Base-by-base conservation (phyloP, 2,329 filamentous ascomycete species). In the Periconia digitata region DNA sequence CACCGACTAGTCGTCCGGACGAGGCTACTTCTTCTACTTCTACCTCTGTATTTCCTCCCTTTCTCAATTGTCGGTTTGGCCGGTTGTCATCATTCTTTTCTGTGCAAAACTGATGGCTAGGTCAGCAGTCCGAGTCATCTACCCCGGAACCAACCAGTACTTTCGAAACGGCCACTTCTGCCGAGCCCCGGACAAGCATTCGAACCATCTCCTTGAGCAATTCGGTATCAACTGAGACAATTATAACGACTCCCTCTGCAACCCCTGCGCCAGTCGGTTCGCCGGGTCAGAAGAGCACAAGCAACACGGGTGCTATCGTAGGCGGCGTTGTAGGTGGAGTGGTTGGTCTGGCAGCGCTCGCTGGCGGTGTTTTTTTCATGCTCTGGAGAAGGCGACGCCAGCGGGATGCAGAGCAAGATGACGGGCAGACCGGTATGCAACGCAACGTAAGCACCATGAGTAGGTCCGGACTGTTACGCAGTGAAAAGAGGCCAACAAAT, bases 381-480 rank as follows among this genome's bases (percentile, higher is more conserved):
- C 67, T 74, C 39, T 67, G 71, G 59, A 66, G 72, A 41, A 68
- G 64, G 15, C 60, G 60, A 34, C 58, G 49, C 44, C 59, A 56
- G 40, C 58, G 64, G 29, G 10, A 15, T 5, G 43, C 55, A 18
- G 46, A 61, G 15, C 49, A 59, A 27, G 52, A 61, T n/a, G 47
- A 49, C 36, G 47, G 54, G 8, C 55, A 56, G 27, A 52, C 57
- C 3, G 62, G 64, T 32, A 61, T 70, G 47, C 55, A 63, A 10
- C 67, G 76, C 17, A 77, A 78, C 46, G 69, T 70, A 16, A 78
- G 75, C 61, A 75, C 76, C 13, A 69, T 79, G 57, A 78, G 75
- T 60, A 75, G 71, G 58, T 69, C 74, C 16, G 76, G 76, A 13
- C 63, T 79, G 7, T 61, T 79, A 15, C 59, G 62, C 40, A 40